Evolutionary conservation across 495 filamentous ascomycete species (phyloP).

Genomic region (Daldinia decipiens): DNA sequence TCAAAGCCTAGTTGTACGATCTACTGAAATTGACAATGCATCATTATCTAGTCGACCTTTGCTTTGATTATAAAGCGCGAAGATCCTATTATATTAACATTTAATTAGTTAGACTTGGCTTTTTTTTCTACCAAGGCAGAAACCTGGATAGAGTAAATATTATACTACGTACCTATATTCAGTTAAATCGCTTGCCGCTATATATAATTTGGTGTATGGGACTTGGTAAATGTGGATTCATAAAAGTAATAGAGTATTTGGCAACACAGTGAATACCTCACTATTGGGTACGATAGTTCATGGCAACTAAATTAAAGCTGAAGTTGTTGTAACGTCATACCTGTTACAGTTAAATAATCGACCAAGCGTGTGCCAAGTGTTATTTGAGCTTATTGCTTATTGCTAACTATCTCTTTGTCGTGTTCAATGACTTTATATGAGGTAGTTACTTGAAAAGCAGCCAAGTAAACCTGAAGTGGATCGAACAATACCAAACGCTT

Average conservation of each 20-base stretch:
- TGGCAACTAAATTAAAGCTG: neutral
- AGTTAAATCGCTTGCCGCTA: neutral
- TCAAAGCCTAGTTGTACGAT: neutral
- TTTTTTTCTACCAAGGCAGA: neutral
- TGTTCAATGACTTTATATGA: too few species aligned
- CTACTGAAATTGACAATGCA: neutral
- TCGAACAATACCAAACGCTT: neutral
- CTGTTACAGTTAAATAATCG: neutral
- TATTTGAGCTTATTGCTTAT: neutral
- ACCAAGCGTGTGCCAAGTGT: neutral
- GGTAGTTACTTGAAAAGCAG: too few species aligned
- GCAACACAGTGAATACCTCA: neutral
- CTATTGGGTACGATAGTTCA: neutral
- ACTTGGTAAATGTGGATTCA: neutral
- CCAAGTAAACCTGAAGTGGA: neutral
- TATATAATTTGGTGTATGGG: neutral
- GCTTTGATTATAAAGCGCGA: neutral
- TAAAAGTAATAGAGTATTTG: neutral
- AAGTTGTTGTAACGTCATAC: neutral
- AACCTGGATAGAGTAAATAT: neutral
- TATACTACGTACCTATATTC: neutral
- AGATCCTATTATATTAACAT: neutral
- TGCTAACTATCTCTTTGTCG: neutral
- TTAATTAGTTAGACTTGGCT: neutral
- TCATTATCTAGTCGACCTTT: neutral